Conservation (phyloP, 2,329 filamentous ascomycete genomes). For the Incumbomyces lentus region DNA sequence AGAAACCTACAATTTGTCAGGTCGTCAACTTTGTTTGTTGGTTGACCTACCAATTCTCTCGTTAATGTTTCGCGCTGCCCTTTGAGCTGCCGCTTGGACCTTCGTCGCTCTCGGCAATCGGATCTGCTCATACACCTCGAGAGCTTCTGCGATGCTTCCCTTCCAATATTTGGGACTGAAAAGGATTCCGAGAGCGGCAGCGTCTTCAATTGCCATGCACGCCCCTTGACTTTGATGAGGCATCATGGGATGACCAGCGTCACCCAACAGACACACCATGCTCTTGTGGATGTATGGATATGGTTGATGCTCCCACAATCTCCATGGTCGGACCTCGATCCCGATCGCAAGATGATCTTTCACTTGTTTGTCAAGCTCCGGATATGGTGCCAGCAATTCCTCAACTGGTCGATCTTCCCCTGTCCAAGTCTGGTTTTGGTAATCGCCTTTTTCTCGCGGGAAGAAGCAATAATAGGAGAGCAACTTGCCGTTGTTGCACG, state of each 20-base stretch:
- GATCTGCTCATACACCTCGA: conserved; percentile 37
- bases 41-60: conserved; percentile 45
- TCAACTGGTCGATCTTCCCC: conserved; percentile 40
- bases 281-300: conserved; percentile 22
- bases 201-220: conserved; percentile 59
- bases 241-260: conserved; percentile 59
- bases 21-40: conserved; percentile 1
- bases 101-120: conserved; percentile 18
- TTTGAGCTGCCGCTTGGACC: conserved; percentile 45
- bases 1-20: conserved; percentile 42
- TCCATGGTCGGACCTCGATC: conserved; percentile 54
- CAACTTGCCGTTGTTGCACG: conserved; percentile 55
- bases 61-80: conserved; percentile 52
- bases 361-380: conserved; percentile 49
- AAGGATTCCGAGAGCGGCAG: conserved; percentile 51
- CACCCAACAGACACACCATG: conserved; percentile 44
- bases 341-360: conserved; percentile 48
- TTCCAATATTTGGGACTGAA: conserved; percentile 30
- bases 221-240: conserved; percentile 60
- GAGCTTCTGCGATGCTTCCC: conserved; percentile 8
- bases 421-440: conserved; percentile 51
- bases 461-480: conserved; percentile 65
- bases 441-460: conserved; percentile 50
- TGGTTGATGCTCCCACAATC: conserved; percentile 48
- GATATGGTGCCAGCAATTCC: conserved; percentile 52